Percentiles rank a stretch among this genome's conserved stretches.
phyloP scores from a whole-genome alignment of 2,329 filamentous ascomycete species.

The Colletotrichum kahawae region DNA sequence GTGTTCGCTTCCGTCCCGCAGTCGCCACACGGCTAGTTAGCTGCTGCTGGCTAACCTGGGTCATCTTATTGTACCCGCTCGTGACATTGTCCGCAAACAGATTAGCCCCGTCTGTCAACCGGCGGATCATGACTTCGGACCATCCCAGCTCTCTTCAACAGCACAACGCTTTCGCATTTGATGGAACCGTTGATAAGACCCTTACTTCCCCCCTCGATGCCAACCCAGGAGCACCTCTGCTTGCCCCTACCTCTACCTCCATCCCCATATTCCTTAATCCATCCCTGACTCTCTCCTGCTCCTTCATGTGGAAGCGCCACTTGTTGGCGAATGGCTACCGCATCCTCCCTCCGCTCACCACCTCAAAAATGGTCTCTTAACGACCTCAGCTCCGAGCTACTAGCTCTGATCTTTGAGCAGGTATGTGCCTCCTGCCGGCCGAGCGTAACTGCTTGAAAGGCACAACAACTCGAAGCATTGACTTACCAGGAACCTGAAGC shows the following conservation, averaged over 20 bases:
- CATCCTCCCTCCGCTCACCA: constrained; percentile 19
- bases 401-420: constrained; percentile 46
- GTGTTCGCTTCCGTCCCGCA: constrained; percentile 8
- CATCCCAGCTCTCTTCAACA: constrained; percentile 19
- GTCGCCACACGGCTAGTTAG: constrained; percentile 13
- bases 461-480: neutral
- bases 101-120: constrained; percentile 24
- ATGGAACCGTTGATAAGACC: constrained; percentile 22
- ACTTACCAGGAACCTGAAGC: constrained; percentile 32
- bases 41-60: constrained; percentile 12
- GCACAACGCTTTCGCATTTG: constrained; percentile 1
- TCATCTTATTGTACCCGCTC: constrained; percentile 20
- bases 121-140: constrained; percentile 23
- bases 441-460: neutral
- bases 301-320: constrained; percentile 18
- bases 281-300: constrained; percentile 14
- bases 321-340: constrained; percentile 27
- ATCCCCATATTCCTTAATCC: neutral
- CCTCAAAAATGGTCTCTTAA: constrained; percentile 31
- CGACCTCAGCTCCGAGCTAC: constrained; percentile 46
- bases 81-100: constrained; percentile 26
- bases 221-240: neutral
- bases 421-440: constrained; percentile 29
- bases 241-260: neutral
- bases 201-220: constrained; percentile 3